Percentiles rank a stretch among this genome's conserved stretches.
Conservation (phyloP, 1,284 basidiomycete genomes). For the Grifola frondosa region DNA sequence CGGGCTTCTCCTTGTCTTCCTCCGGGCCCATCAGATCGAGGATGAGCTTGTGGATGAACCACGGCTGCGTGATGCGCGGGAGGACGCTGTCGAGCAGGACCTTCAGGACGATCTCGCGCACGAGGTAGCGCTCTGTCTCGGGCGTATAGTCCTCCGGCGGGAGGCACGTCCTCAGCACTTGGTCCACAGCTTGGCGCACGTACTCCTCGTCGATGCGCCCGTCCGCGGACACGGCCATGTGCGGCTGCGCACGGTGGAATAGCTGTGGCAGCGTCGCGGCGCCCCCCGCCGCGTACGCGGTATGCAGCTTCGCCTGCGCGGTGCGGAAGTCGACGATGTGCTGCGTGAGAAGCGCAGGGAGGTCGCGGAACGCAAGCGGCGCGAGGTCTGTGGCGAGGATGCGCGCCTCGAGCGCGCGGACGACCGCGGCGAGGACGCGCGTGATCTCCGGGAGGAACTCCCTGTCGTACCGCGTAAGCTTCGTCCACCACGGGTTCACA, state of each 20-base stretch:
- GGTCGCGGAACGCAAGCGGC: slow-evolving; percentile 55
- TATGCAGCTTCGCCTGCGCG: slow-evolving; percentile 57
- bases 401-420: slow-evolving; percentile 61
- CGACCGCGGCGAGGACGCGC: slow-evolving; percentile 53
- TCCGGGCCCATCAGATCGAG: slow-evolving; percentile 58
- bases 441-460: slow-evolving; percentile 75
- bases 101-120: slow-evolving; percentile 77
- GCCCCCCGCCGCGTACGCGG: slow-evolving; percentile 68
- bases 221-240: slow-evolving; percentile 69
- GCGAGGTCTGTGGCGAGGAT: slow-evolving; percentile 54
- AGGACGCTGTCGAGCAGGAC: slow-evolving; percentile 65
- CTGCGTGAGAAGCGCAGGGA: slow-evolving; percentile 64
- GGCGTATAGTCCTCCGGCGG: slow-evolving; percentile 69
- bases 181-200: slow-evolving; percentile 72
- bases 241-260: slow-evolving; percentile 77
- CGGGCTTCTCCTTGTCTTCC: slow-evolving; percentile 20
- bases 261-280: slow-evolving; percentile 58
- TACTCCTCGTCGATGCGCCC: slow-evolving; percentile 72
- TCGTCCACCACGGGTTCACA: slow-evolving; percentile 81
- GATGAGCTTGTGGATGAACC: slow-evolving; percentile 73
- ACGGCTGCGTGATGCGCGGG: slow-evolving; percentile 72
- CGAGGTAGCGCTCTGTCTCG: slow-evolving; percentile 69
- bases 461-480: slow-evolving; percentile 78
- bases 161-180: slow-evolving; percentile 63
- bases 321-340: slow-evolving; percentile 75